Evolutionary conservation across 257 asterid species (phyloP), one percentile per base, ranked within the genome.

Genomic region (Solanum boliviense): DNA sequence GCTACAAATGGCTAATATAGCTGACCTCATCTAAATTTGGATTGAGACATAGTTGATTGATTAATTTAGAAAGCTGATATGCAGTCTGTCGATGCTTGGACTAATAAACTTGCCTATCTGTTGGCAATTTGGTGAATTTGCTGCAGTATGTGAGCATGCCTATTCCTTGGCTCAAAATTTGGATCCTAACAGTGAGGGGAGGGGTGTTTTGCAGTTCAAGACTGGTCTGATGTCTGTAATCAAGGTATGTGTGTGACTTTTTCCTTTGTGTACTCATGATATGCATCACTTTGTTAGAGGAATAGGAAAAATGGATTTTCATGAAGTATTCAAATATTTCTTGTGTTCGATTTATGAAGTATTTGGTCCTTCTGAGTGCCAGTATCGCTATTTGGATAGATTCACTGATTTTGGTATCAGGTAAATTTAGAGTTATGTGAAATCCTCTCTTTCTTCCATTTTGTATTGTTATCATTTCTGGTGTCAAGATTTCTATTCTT

Each of bases 141-240:
- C 86, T 90, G 92, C 96, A 97, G 99, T 97, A 90, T 97, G 99
- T 88, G 99, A 97, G 93, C 97, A 95, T 94, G 99, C 99, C 83
- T 95, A 97, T 91, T 93, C 98, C 21, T 89, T 97, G 94, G 96
- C 99, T 78, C 99, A 97, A 94, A 97, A 96, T 92, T 93, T 97
- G 93, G 99, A 97, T 88, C 99, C 99, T 70, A 95, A 97, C 88
- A 97, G 99, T 52, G 99, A 97, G 92, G 99, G 99, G 86, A 93
- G 99, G 94, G 99, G 99, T 75, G 99, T 97, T 65, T 89, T 97
- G 92, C 99, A 97, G 96, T 97, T 97, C 93, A 97, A 95, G 94
- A 97, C 99, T 84, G 99, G 99, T 56, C 92, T 97, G 92, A 95
- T 95, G 99, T 97, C 99, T 88, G 98, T 97, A 85, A 97, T 97